Conservation (phyloP, 768 basidiomycete species). For the Leucocoprinus sp. region DNA sequence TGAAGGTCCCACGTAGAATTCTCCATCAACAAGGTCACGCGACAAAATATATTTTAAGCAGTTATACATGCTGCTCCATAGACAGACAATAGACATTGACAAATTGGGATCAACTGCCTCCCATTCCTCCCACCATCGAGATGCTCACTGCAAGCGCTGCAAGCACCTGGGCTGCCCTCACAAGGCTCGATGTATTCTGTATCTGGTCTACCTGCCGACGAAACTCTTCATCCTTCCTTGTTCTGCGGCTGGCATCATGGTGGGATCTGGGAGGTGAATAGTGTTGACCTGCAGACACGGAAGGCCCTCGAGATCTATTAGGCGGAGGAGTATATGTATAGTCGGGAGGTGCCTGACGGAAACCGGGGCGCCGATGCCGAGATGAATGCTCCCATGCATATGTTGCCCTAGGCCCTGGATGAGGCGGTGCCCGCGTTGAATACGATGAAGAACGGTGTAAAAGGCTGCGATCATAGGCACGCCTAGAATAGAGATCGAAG, state of each 20-base stretch:
- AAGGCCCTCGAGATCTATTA: slow-evolving; percentile 13
- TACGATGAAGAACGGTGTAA: slow-evolving; percentile 20
- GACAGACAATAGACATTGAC: background rate
- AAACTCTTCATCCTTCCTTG: slow-evolving; percentile 12
- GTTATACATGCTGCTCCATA: background rate
- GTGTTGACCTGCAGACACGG: slow-evolving; percentile 1
- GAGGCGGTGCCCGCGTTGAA: slow-evolving; percentile 18
- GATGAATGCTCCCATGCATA: slow-evolving; percentile 31
- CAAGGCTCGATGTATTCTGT: slow-evolving; percentile 20
- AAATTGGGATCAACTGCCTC: slow-evolving; percentile 1
- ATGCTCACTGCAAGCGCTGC: slow-evolving; percentile 17
- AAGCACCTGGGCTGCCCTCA: slow-evolving; percentile 23
- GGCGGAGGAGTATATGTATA: slow-evolving; percentile 14
- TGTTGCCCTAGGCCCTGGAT: slow-evolving; percentile 25
- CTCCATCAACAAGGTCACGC: background rate
- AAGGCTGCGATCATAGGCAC: slow-evolving; percentile 37
- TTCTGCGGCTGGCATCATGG: slow-evolving; percentile 9
- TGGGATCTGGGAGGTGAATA: slow-evolving; percentile 12
- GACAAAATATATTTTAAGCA: background rate
- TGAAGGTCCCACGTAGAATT: background rate
- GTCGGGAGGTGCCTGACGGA: slow-evolving; percentile 17
- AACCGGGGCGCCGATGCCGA: slow-evolving; percentile 11
- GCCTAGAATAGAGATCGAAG: slow-evolving; percentile 18
- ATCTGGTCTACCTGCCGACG: slow-evolving; percentile 17
- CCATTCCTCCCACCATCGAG: slow-evolving; percentile 15